These are phyloP conservation scores for Fusarium verrucosum DNA, from an alignment of 2,329 filamentous ascomycete species.

Conservation along the genomic window DNA sequence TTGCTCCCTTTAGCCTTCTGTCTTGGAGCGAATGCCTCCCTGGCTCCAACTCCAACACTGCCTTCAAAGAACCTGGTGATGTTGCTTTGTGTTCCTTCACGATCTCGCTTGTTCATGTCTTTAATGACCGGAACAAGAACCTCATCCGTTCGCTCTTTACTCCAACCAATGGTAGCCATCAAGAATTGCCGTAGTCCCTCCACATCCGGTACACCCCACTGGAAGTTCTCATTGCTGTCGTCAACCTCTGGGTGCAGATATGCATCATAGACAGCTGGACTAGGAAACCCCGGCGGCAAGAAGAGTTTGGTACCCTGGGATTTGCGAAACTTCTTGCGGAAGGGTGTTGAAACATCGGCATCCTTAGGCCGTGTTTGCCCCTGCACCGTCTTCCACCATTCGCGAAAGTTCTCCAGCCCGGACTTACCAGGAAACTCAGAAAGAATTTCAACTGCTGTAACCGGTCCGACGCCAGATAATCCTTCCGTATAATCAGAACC, in stretches of 20 bases:
- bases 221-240: slow-evolving; percentile 77
- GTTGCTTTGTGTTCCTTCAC: slow-evolving; percentile 93
- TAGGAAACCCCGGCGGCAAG: slow-evolving; percentile 82
- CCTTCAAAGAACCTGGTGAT: slow-evolving; percentile 94
- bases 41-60: slow-evolving; percentile 72
- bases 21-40: slow-evolving; percentile 74
- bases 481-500: slow-evolving; percentile 97
- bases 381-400: slow-evolving; percentile 89
- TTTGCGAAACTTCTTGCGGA: slow-evolving; percentile 87
- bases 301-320: slow-evolving; percentile 85
- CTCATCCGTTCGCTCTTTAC: slow-evolving; percentile 90
- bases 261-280: slow-evolving; percentile 78
- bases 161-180: slow-evolving; percentile 94
- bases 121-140: slow-evolving; percentile 93
- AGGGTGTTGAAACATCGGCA: slow-evolving; percentile 67
- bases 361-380: slow-evolving; percentile 69
- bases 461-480: slow-evolving; percentile 87
- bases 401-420: slow-evolving; percentile 77
- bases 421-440: slow-evolving; percentile 78
- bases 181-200: slow-evolving; percentile 85
- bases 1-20: slow-evolving; percentile 72
- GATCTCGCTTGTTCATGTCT: slow-evolving; percentile 90
- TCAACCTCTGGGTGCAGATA: slow-evolving; percentile 92
- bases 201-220: slow-evolving; percentile 95
- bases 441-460: slow-evolving; percentile 92